Conservation (phyloP, 495 filamentous ascomycete genomes). For the Penicillium desertorum region DNA sequence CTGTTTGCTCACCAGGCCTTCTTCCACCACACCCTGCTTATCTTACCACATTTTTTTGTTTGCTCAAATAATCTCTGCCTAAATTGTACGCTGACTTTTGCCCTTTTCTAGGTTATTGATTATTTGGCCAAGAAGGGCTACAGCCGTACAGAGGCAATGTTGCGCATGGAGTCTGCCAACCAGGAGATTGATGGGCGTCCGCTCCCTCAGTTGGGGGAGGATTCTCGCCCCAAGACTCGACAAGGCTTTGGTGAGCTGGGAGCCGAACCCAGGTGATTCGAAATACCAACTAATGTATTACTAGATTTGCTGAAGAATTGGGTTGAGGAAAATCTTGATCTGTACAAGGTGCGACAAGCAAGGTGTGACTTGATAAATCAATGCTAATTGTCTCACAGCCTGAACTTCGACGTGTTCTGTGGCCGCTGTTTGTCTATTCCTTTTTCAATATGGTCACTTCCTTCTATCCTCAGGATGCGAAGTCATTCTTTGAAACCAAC, state of each 20-base stretch:
- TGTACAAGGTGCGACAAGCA: slow-evolving; percentile 72
- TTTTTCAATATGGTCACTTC: slow-evolving; percentile 80
- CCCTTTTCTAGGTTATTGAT: slow-evolving; percentile 73
- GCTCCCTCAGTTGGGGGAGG: slow-evolving; percentile 62
- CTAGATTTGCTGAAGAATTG: slow-evolving; percentile 69
- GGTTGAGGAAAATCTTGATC: slow-evolving; percentile 85
- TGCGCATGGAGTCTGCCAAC: slow-evolving; percentile 83
- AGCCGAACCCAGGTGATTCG: neutral
- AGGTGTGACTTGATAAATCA: neutral
- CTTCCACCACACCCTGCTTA: neutral
- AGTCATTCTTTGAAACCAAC: slow-evolving; percentile 66
- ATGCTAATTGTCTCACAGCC: slow-evolving; percentile 54
- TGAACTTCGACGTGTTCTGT: slow-evolving; percentile 81
- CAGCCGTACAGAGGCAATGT: slow-evolving; percentile 85
- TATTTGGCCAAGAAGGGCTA: slow-evolving; percentile 97
- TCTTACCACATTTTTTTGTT: neutral
- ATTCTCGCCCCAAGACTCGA: slow-evolving; percentile 71
- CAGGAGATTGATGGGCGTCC: slow-evolving; percentile 75
- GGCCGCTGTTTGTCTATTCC: slow-evolving; percentile 92
- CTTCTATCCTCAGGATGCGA: slow-evolving; percentile 65
- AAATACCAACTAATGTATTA: slow-evolving; percentile 13
- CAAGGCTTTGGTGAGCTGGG: slow-evolving; percentile 62
- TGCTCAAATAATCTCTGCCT: slow-evolving; percentile 9
- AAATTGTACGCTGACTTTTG: slow-evolving; percentile 10
- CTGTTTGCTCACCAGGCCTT: neutral